Base-by-base conservation (phyloP, 495 filamentous ascomycete species). In the Hypomontagnella monticulosa region DNA sequence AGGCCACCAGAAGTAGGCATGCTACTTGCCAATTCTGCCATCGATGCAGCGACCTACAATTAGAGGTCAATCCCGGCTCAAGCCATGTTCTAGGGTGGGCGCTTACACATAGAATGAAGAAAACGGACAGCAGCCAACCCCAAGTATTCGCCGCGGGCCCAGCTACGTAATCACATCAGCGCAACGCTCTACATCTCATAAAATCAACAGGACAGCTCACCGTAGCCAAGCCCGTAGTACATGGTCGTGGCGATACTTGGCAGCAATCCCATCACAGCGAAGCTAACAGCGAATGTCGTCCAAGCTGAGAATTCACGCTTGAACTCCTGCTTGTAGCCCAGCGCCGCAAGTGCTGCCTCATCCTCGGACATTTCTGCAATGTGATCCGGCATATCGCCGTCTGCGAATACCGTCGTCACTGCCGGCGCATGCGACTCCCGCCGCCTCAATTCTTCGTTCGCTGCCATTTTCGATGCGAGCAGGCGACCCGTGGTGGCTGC, bases 231-330 rank as follows among this genome's bases (percentile, higher is more conserved):
- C 55, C 90, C 90, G 81, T 91, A 93, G 66, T 83, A 88, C 51
- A 93, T 76, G 0, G 90, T 93, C 52, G 83, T 87, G 4, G 90
- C 90, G 70, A 92, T 91, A 43, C 86, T 89, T 0, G 90, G 90
- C 38, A 93, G 74, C 48, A 93, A 71, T 4, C 90, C 90, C 56
- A 93, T 75, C 4, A 92, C 89, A 4, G 90, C 88, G 71, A 93
- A 93, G 57, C 84, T 88, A 47, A 93, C 89, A 67, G 88, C 90
- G 75, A 93, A 93, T 0, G 89, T 89, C 10, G 89, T 91, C 86
- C 89, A 93, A n/a, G 91, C 76, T n/a, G 84, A 89, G 70, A 93
- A 92, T 66, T 93, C 90, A 61, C 90, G 80, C 76, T 91, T 92
- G 80, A 93, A 93, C 67, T 93, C 90, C 47, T 89, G 87, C 71